Conservation (phyloP, 2,329 filamentous ascomycete species). For the Trichocomaceae sp. region DNA sequence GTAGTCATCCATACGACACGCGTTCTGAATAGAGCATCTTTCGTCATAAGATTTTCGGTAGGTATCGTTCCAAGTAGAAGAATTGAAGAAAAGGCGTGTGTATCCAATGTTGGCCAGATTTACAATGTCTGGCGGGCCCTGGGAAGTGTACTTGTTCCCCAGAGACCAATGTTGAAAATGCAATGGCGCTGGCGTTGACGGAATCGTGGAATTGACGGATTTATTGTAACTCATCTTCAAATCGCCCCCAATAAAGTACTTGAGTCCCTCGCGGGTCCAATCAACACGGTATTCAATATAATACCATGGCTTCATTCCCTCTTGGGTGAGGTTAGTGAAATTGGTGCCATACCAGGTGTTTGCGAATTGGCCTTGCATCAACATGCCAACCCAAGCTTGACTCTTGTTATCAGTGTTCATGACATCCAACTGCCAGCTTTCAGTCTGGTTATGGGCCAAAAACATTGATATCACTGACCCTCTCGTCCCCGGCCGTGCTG, state of each 20-base stretch:
- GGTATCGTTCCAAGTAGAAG: conserved; percentile 34
- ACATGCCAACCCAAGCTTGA: conserved; percentile 35
- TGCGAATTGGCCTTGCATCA: conserved; percentile 36
- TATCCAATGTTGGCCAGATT: conserved; percentile 41
- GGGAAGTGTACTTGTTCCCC: conserved; percentile 40
- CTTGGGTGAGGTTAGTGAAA: conserved; percentile 34
- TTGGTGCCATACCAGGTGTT: conserved; percentile 33
- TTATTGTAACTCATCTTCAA: conserved; percentile 28
- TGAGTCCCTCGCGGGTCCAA: conserved; percentile 40
- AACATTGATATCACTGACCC: conserved; percentile 44
- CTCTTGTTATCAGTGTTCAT: conserved; percentile 39
- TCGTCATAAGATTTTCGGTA: conserved; percentile 21
- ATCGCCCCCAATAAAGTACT: conserved; percentile 38
- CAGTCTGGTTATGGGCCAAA: conserved; percentile 41
- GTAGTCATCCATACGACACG: conserved; percentile 32
- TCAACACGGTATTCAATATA: conserved; percentile 44
- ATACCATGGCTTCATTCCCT: conserved; percentile 33
- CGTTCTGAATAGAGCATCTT: conserved; percentile 24
- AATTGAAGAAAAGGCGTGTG: conserved; percentile 47
- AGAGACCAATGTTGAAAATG: conserved; percentile 46
- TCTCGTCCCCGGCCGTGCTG: conserved; percentile 28
- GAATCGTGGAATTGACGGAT: conserved; percentile 29
- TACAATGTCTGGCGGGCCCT: conserved; percentile 38
- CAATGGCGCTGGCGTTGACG: conserved; percentile 38
- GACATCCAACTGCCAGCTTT: conserved; percentile 39